Base-by-base conservation (phyloP, 2,329 filamentous ascomycete genomes). In the Dactylella cylindrospora region DNA sequence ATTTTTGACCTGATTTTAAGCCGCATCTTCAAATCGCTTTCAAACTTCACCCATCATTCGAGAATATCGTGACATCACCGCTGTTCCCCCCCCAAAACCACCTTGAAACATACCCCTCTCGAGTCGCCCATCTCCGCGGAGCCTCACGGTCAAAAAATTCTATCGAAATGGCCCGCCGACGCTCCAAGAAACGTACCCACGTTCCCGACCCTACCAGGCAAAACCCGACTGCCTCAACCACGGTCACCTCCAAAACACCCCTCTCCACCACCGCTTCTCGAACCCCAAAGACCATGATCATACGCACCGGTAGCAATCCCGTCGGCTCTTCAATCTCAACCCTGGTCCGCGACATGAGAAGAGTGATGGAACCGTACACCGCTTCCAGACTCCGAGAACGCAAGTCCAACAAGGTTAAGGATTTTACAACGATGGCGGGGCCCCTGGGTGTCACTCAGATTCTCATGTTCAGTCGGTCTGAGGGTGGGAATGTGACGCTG, bases 231-330 rank as follows among this genome's bases (percentile, higher is more conserved):
- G 33, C 50, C n/a, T 43, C 59, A 23, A 25, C 62, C n/a, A 73
- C 77, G 65, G 75, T 79, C 68, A 69, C 77, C 69, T 68, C 75
- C 66, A 66, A 77, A 70, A 79, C 80, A 66, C 76, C 78, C 35
- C 79, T 81, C 54, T 82, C 84, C 73, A 80, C 82, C 57, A 80
- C 83, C 19, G 67, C 70, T 31, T 78, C 80, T 47, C 82, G 84
- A 66, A 80, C 84, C 45, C 93, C 93, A 26, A 96, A 96, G 79
- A 94, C 86, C 72, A 96, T 98, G 91, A 91, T 98, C 57, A 95
- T 98, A 74, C 88, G 93, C 68, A 90, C 96, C 70, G 93, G 93
- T 69, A 91, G 90, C 68, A 87, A 90, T 70, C 88, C 96, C 72
- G 89, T 98, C 46, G 93, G 93, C 55, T 83, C 88, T 60, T 95